Percentiles rank a stretch among this genome's conserved stretches.
Evolutionary conservation across 1,284 basidiomycete species (phyloP).

Genomic region (Cryptococcus deneoformans): DNA sequence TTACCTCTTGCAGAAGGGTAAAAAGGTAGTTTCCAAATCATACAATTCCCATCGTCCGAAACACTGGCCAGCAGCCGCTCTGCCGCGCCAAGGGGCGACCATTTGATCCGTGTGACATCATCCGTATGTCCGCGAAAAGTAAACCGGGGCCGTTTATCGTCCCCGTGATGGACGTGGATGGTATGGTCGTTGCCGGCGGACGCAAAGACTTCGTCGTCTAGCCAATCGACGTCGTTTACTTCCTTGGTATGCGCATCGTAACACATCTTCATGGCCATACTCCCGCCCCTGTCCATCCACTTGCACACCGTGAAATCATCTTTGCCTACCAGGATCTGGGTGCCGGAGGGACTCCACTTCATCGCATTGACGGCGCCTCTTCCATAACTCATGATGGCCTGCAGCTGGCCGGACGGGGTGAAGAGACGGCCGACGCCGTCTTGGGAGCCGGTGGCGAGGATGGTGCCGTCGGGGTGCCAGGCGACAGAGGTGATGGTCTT

Average conservation of each 20-base stretch:
- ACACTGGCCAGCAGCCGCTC: constrained; percentile 35
- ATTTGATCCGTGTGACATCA: constrained; percentile 39
- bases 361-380: constrained; percentile 38
- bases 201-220: constrained; percentile 45
- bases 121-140: constrained; percentile 44
- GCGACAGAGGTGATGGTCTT: constrained; percentile 34
- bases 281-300: constrained; percentile 14
- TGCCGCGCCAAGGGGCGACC: constrained; percentile 25
- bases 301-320: constrained; percentile 31
- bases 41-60: constrained; percentile 40
- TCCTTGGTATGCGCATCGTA: constrained; percentile 43
- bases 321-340: constrained; percentile 33
- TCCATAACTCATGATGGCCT: constrained; percentile 42
- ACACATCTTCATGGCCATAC: constrained; percentile 24
- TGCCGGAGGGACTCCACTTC: constrained; percentile 42
- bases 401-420: constrained; percentile 41
- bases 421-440: constrained; percentile 44
- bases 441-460: constrained; percentile 35
- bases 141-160: constrained; percentile 33
- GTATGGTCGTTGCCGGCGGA: constrained; percentile 43
- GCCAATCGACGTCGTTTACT: constrained; percentile 48
- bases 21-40: constrained; percentile 41
- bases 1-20: constrained; percentile 18
- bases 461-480: constrained; percentile 45
- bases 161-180: constrained; percentile 37